Conservation (phyloP, 805 yeast genomes). For the Spencermartinsiella europaea region DNA sequence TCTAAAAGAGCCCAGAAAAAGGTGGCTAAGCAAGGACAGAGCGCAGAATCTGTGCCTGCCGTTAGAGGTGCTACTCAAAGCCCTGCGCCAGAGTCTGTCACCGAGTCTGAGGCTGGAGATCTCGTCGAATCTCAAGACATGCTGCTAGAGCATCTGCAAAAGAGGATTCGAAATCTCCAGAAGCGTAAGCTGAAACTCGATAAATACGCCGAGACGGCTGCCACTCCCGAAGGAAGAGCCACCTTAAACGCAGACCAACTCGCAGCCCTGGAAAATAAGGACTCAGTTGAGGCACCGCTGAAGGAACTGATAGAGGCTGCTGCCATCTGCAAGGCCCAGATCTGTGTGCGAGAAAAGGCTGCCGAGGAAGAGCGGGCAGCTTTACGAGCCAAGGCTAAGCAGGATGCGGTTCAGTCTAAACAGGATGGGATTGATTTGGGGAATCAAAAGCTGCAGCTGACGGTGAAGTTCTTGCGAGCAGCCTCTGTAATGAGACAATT, state of each 20-base stretch:
- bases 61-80: background rate
- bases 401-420: slow-evolving; percentile 16
- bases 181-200: slow-evolving; percentile 34
- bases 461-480: slow-evolving; percentile 29
- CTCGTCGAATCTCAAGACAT: slow-evolving; percentile 5
- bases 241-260: slow-evolving; percentile 32
- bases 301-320: slow-evolving; percentile 31
- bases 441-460: slow-evolving; percentile 19
- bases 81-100: background rate
- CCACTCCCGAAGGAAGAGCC: slow-evolving; percentile 20
- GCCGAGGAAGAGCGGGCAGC: slow-evolving; percentile 12
- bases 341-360: slow-evolving; percentile 12
- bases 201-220: slow-evolving; percentile 30
- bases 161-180: slow-evolving; percentile 34
- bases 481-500: slow-evolving; percentile 32
- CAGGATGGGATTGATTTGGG: slow-evolving; percentile 18
- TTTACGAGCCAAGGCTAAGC: slow-evolving; percentile 12
- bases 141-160: slow-evolving; percentile 20
- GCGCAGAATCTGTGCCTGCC: background rate
- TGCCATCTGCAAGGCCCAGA: slow-evolving; percentile 21
- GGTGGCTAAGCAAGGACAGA: slow-evolving; percentile 8
- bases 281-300: slow-evolving; percentile 32
- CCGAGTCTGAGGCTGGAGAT: slow-evolving; percentile 4
- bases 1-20: slow-evolving; percentile 16
- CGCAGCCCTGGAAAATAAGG: slow-evolving; percentile 30